Percentiles rank a stretch among this genome's conserved stretches.
phyloP scores from a whole-genome alignment of 1,284 basidiomycete genomes.

The Ceratobasidium sp. region DNA sequence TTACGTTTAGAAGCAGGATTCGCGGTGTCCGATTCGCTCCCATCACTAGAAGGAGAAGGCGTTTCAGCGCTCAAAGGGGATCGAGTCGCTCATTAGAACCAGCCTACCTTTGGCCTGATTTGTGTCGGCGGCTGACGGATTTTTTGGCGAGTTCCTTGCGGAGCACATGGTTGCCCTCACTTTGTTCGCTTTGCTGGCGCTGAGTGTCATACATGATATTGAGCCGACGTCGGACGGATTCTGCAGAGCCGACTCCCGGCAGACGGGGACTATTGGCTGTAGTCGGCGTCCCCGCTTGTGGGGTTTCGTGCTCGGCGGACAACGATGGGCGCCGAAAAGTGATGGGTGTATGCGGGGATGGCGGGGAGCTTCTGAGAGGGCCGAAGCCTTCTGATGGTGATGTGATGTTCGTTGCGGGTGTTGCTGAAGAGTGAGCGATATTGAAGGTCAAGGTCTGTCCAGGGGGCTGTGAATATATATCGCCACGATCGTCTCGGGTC shows the following conservation, averaged over 20 bases:
- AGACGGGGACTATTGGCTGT: neutral
- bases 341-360: neutral
- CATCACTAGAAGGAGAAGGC: conserved; percentile 2
- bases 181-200: conserved; percentile 18
- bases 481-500: neutral
- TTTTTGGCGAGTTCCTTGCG: neutral
- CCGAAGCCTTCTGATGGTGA: neutral
- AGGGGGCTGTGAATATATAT: neutral
- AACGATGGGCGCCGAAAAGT: neutral
- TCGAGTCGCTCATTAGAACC: neutral
- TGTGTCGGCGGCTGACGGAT: conserved; percentile 23
- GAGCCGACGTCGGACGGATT: conserved; percentile 24
- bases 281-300: neutral
- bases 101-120: conserved; percentile 22
- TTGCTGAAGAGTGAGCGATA: neutral
- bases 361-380: neutral
- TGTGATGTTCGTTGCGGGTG: neutral
- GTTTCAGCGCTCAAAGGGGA: neutral
- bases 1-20: neutral
- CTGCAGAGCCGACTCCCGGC: conserved; percentile 9
- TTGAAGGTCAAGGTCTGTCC: neutral
- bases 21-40: conserved; percentile 2
- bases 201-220: conserved; percentile 17
- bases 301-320: neutral
- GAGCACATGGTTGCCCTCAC: neutral